Conservation (phyloP, 768 basidiomycete species). For the Rickenella mellea region DNA sequence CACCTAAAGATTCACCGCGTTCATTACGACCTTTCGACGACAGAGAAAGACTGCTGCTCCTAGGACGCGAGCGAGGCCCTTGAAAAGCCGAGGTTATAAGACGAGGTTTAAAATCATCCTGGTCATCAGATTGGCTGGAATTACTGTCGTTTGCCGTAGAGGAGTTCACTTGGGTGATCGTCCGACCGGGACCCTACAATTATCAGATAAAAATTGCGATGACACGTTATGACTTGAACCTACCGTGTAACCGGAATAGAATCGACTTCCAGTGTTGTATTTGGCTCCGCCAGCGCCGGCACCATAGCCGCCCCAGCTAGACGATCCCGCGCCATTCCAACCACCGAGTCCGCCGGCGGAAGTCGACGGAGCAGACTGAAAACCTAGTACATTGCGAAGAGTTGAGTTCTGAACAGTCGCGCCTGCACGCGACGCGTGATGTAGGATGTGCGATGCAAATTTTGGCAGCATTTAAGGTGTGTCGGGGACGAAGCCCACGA, state of each 20-base stretch:
- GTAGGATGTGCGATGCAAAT: constrained; percentile 68
- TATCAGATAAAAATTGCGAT: not conserved
- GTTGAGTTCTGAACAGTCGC: constrained; percentile 70
- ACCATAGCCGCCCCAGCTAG: constrained; percentile 45
- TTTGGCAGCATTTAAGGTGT: constrained; percentile 87
- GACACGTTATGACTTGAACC: constrained; percentile 15
- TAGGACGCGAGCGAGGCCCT: constrained; percentile 20
- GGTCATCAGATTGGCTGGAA: constrained; percentile 44
- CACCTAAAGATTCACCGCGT: constrained; percentile 33
- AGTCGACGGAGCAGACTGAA: constrained; percentile 42
- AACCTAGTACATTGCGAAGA: constrained; percentile 68
- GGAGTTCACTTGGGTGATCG: constrained; percentile 64
- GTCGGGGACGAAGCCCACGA: too few relatives aligned
- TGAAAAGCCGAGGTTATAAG: constrained; percentile 20
- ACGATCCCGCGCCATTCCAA: constrained; percentile 38
- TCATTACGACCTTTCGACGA: constrained; percentile 28
- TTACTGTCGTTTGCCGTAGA: constrained; percentile 44
- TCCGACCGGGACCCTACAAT: constrained; percentile 53
- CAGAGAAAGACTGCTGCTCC: constrained; percentile 55
- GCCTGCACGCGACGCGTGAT: constrained; percentile 68
- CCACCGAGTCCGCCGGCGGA: constrained; percentile 25
- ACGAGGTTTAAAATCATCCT: constrained; percentile 40
- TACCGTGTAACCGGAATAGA: constrained; percentile 61
- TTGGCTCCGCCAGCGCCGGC: constrained; percentile 67
- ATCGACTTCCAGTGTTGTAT: constrained; percentile 61